Conservation (phyloP, 2,329 filamentous ascomycete genomes). For the Nigrospora osmanthi region DNA sequence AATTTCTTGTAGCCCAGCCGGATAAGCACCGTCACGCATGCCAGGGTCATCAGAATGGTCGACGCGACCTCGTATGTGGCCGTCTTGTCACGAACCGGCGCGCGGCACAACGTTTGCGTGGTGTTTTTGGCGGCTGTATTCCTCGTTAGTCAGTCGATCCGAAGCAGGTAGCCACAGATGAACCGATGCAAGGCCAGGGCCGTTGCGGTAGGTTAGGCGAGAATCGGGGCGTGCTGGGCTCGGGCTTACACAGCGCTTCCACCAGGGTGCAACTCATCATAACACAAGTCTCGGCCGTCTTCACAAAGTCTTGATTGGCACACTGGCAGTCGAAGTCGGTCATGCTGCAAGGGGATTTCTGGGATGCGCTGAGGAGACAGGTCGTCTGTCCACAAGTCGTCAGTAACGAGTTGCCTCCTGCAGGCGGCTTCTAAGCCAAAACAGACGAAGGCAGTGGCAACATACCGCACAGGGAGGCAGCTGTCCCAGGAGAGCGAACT, state of each 20-base stretch:
- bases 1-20: constrained; percentile 8
- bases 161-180: background rate
- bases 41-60: constrained; percentile 4
- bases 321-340: background rate
- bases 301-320: background rate
- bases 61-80: constrained; percentile 6
- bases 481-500: background rate
- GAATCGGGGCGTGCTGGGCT: background rate
- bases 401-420: background rate
- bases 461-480: background rate
- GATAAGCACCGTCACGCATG: constrained; percentile 6
- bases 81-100: constrained; percentile 6
- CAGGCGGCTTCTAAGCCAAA: background rate
- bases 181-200: no score
- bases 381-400: background rate
- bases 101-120: constrained; percentile 9
- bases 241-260: background rate
- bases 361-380: background rate
- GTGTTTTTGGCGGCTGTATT: constrained; percentile 9
- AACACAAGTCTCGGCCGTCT: background rate
- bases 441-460: background rate
- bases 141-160: background rate
- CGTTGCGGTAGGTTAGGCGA: no score
- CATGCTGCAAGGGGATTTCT: background rate
- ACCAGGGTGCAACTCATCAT: background rate